Evolutionary conservation across 768 basidiomycete species (phyloP).

Genomic region (Astraeus odoratus): DNA sequence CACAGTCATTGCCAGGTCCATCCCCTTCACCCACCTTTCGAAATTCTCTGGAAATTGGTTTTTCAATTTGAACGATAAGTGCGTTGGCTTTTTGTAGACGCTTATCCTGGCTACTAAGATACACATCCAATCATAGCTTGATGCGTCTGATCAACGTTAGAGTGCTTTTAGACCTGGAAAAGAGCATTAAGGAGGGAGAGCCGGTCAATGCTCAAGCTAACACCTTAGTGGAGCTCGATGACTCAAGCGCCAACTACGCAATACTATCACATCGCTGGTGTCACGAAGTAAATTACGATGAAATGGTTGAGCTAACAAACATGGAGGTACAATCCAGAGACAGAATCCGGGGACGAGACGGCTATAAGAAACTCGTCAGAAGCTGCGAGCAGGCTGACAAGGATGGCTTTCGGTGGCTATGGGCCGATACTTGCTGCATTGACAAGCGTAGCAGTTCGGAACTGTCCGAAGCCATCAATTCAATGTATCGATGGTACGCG

Average conservation of each 20-base stretch:
- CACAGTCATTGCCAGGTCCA: too few species aligned
- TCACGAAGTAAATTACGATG: not conserved
- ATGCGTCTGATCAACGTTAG: conserved; percentile 13
- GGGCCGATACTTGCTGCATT: conserved; percentile 15
- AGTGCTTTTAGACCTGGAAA: conserved; percentile 18
- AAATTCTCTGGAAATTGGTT: too few species aligned
- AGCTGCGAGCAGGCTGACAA: conserved; percentile 1
- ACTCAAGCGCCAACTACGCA: not conserved
- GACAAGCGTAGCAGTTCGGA: conserved; percentile 16
- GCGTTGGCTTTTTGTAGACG: too few species aligned
- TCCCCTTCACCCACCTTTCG: too few species aligned
- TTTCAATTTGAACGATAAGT: too few species aligned
- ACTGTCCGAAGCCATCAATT: conserved; percentile 13
- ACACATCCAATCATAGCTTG: too few species aligned
- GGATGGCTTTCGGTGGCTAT: conserved; percentile 6
- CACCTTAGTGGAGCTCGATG: not conserved
- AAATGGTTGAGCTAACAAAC: not conserved
- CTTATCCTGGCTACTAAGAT: too few species aligned
- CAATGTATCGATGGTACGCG: conserved; percentile 17
- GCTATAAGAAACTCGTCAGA: conserved; percentile 1
- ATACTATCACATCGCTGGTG: conserved; percentile 4
- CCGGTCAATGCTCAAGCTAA: not conserved
- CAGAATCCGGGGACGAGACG: not conserved
- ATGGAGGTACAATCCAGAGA: not conserved
- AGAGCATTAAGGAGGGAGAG: not conserved